Base-by-base conservation (phyloP, 768 basidiomycete genomes). In the Mycena filopes region DNA sequence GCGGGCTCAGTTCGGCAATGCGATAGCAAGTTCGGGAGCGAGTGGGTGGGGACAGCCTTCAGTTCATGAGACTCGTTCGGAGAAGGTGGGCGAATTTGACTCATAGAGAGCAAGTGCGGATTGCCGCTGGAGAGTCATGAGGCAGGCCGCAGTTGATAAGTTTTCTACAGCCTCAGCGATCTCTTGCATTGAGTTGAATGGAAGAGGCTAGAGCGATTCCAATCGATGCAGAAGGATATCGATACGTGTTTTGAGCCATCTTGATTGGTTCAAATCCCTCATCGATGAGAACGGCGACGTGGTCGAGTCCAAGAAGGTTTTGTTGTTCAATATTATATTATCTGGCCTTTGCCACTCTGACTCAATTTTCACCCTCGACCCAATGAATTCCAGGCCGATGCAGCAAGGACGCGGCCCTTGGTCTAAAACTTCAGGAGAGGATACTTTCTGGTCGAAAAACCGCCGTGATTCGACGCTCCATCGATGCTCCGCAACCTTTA, bases 261-360 rank as follows among this genome's bases (percentile, higher is more conserved):
- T 40, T 53, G 41, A 58, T 38, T 25, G 42, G 43, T 31, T 13
- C 51, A 36, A 36, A 46, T 62, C 53, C 26, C 29, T 41, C 60
- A 65, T 65, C 63, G 63, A 65, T 65, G 55, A 38, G 47, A 38
- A 36, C 28, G 26, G 41, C 55, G 28, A 50, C 31, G 45, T 45
- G 21, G 29, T 16, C 23, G 36, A 25, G 36, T 38, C 47, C 31
- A 47, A 61, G 33, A 33, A 57, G n/a, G 21, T n/a, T 21, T 55
- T 55, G 54, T 55, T 43, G 54, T 21, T 9, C 2, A 13, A 55
- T 42, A n/a, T 55, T 55, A n/a, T n/a, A n/a, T 42, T 55, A 25
- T 15, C 36, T 20, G 3, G 26, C 51, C 46, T 28, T 28, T 46
- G n/a, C 21, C 7, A 46, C 21, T 46, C 9, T 21, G 21, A 10